phyloP scores from a whole-genome alignment of 148 eudicot genomes.

The Hydrangea macrophylla region DNA sequence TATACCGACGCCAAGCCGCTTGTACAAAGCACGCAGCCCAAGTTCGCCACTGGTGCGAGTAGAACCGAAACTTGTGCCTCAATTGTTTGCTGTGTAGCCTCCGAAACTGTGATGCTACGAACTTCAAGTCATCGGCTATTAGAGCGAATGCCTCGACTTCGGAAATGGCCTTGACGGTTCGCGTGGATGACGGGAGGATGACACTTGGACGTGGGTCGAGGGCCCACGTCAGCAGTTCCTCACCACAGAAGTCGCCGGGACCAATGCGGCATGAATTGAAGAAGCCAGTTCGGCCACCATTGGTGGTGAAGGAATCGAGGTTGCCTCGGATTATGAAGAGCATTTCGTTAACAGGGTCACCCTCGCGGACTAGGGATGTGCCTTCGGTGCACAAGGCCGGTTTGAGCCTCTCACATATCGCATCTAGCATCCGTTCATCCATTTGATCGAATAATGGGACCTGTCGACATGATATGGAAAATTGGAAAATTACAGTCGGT shows the following conservation, averaged over 20 bases:
- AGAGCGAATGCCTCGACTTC: constrained; percentile 91
- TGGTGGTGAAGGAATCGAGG: constrained; percentile 73
- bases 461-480: constrained; percentile 40
- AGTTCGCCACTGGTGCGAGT: constrained; percentile 81
- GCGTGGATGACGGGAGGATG: constrained; percentile 72
- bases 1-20: constrained; percentile 70
- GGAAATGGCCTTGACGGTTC: constrained; percentile 69
- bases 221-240: constrained; percentile 84
- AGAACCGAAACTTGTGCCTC: constrained; percentile 65
- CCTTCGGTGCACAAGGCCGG: constrained; percentile 62
- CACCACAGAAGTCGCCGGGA: constrained; percentile 83
- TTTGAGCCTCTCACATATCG: constrained; percentile 78
- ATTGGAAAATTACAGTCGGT: too few species aligned
- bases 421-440: constrained; percentile 80
- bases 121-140: constrained; percentile 60
- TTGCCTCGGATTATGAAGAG: constrained; percentile 78
- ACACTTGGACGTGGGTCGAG: constrained; percentile 52
- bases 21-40: constrained; percentile 90
- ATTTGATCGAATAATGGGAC: constrained; percentile 78
- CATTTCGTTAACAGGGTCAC: constrained; percentile 82
- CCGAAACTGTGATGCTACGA: constrained; percentile 69
- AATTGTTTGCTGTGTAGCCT: constrained; percentile 75
- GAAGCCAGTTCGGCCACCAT: constrained; percentile 82
- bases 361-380: constrained; percentile 70
- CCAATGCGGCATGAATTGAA: constrained; percentile 64